A percentile compares a stretch with the other conserved stretches of the same genome.
Evolutionary conservation across 2,329 filamentous ascomycete species (phyloP).

Genomic region (Aspergillus persii): DNA sequence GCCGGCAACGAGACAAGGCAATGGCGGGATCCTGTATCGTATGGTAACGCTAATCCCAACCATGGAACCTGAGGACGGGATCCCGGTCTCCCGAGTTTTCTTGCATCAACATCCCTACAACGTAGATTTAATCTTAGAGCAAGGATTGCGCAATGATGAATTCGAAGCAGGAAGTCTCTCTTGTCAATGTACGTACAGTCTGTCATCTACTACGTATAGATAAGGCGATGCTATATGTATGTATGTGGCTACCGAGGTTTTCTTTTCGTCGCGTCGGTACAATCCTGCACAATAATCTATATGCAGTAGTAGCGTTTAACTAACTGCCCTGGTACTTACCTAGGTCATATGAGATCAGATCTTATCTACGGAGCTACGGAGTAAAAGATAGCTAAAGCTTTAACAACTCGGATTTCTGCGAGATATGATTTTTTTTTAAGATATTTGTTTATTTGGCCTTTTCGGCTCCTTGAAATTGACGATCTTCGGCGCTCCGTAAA

Average conservation of each 20-base stretch:
- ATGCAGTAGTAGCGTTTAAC: no score
- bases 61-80: constrained; percentile 1
- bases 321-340: no score
- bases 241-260: no score
- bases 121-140: no score
- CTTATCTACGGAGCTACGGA: background rate
- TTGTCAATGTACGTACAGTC: no score
- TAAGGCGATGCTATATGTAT: no score
- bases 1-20: constrained; percentile 11
- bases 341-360: background rate
- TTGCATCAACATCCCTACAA: background rate
- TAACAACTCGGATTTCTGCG: background rate
- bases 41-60: constrained; percentile 28
- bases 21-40: constrained; percentile 16
- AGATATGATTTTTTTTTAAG: background rate
- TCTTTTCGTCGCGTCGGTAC: no score
- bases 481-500: background rate
- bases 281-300: no score
- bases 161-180: no score
- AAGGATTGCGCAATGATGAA: no score
- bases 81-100: constrained; percentile 22
- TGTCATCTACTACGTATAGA: no score
- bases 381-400: background rate
- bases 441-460: no score
- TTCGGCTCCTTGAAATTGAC: background rate